Evolutionary conservation across 129 eudicot species (phyloP).

Genomic region (Helianthus tuberosus): DNA sequence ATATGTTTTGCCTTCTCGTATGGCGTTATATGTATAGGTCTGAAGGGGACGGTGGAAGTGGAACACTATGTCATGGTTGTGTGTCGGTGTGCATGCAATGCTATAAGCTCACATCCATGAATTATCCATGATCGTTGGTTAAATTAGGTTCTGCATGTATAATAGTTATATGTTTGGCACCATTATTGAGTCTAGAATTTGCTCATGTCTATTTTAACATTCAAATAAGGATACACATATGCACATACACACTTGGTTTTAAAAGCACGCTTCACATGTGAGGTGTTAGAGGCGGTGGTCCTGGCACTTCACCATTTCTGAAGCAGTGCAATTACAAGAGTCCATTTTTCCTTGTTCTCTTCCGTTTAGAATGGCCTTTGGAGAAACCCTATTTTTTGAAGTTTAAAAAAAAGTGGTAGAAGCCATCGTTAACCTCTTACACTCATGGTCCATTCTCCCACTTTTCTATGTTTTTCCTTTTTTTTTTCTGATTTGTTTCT

Average conservation of each 20-base stretch:
- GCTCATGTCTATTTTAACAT: background rate
- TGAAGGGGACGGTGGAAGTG: background rate
- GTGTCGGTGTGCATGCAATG: background rate
- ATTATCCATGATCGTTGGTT: background rate
- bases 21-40: background rate
- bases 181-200: background rate
- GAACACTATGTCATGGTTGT: background rate
- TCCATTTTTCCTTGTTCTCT: too few species aligned
- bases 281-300: too few species aligned
- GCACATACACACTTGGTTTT: background rate
- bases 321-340: too few species aligned
- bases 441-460: too few species aligned
- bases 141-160: background rate
- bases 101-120: background rate
- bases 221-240: background rate
- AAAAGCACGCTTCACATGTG: background rate
- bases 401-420: too few species aligned
- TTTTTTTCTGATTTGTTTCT: too few species aligned
- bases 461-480: too few species aligned
- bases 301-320: too few species aligned
- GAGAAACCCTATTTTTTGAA: too few species aligned
- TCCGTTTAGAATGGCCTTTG: too few species aligned
- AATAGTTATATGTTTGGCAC: slow-evolving; percentile 1
- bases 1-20: background rate
- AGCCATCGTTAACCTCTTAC: too few species aligned